Base-by-base conservation (phyloP, 306 rosid species). In the Aeschynomene evenia region DNA sequence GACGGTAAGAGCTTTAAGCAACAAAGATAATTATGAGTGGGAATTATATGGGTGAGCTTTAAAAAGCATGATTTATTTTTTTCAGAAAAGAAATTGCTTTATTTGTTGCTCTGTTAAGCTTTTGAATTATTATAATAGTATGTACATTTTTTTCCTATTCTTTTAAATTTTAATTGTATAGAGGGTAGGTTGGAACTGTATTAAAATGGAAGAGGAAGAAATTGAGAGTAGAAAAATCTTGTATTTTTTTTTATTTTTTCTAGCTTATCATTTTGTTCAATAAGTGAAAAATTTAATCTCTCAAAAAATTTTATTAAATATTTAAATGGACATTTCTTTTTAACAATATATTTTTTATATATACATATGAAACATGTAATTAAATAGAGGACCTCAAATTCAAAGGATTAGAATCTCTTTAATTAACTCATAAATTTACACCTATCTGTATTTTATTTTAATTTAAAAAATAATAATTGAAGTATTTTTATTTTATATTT, bases 11-110 rank as follows among this genome's bases (percentile, higher is more conserved):
- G 86, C 91, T 84, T 86, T 86, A 79, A 84, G 90, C 88, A 86
- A 84, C 96, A 82, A 76, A 81, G 86, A 86, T 84, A 82, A 84
- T 28, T 28, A 28, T 86, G 86, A 89, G 92, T 86, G 96, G 83
- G 87, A 86, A 89, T 86, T 80, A 89, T 82, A 86, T 51, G 81
- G 84, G 87, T 51, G 84, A 86, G 82, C 87, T 88, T 88, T 86
- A 70, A 82, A 86, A 89, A 82, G 76, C 82, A 42, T 74, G 53
- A 28, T 28, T 28, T 28, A 21, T 49, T 21, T 26, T 57, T 66
- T 73, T 52, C 51, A 71, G 63, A 70, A 43, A 69, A 61, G 63
- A 42, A 43, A 70, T 85, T 82, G 81, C 84, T 87, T 77, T 66
- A 66, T 42, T 42, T 5, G 9, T 15, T 67, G 63, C 50, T 87